A percentile compares a stretch with the other conserved stretches of the same genome.
Evolutionary conservation across 768 basidiomycete species (phyloP).

Genomic region (Peribolospora kevripleyi): DNA sequence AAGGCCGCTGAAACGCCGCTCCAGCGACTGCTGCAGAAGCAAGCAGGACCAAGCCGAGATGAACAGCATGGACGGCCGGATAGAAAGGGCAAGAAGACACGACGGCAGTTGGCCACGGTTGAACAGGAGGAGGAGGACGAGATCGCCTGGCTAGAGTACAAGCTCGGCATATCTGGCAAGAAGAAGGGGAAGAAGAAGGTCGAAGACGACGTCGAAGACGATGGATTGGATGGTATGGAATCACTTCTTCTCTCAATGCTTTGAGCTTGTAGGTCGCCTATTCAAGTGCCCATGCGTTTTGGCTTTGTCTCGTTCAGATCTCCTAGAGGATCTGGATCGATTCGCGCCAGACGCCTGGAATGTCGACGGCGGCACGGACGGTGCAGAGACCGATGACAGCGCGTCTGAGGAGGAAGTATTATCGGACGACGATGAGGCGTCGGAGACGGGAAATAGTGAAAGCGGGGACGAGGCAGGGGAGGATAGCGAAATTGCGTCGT

Average conservation of each 20-base stretch:
- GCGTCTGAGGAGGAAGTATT: slow-evolving; percentile 3
- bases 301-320: slow-evolving; percentile 2
- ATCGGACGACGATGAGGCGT: slow-evolving; percentile 12
- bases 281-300: neutral
- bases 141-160: slow-evolving; percentile 58
- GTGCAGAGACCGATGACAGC: slow-evolving; percentile 1
- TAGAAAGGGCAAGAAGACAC: neutral
- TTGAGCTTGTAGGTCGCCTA: neutral
- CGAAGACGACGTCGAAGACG: slow-evolving; percentile 31
- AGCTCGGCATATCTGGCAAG: slow-evolving; percentile 33
- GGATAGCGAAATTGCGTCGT: slow-evolving; percentile 9
- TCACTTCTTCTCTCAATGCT: neutral
- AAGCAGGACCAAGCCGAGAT: slow-evolving; percentile 3
- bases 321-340: slow-evolving; percentile 5
- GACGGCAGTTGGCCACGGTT: slow-evolving; percentile 4
- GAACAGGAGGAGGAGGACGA: slow-evolving; percentile 56
- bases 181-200: slow-evolving; percentile 23
- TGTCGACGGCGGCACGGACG: neutral
- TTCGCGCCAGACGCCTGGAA: slow-evolving; percentile 3
- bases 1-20: slow-evolving; percentile 5
- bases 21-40: slow-evolving; percentile 7
- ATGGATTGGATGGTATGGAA: slow-evolving; percentile 55
- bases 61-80: neutral
- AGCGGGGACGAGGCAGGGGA: slow-evolving; percentile 18
- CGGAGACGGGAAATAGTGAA: slow-evolving; percentile 18